A percentile compares a stretch with the other conserved stretches of the same genome.
Conservation (phyloP, 345 rosid genomes). For the Xanthoceras sorbifolium region DNA sequence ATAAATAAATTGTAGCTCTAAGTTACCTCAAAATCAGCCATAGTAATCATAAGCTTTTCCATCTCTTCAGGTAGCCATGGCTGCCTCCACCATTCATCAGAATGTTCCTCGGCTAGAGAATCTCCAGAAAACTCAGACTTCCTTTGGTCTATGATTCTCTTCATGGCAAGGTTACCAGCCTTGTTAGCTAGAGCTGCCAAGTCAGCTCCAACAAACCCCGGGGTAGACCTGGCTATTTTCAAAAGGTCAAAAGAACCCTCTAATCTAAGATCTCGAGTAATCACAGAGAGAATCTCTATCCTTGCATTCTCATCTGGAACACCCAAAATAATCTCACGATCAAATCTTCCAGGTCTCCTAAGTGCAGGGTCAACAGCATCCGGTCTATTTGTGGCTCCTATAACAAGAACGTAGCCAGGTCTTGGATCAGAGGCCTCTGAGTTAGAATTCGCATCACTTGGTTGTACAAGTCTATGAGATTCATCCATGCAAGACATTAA, state of each 20-base stretch:
- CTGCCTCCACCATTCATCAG: slow-evolving; percentile 67
- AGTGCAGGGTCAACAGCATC: slow-evolving; percentile 87
- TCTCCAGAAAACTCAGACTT: slow-evolving; percentile 48
- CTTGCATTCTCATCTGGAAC: slow-evolving; percentile 85
- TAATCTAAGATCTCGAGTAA: slow-evolving; percentile 58
- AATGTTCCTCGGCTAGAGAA: slow-evolving; percentile 33
- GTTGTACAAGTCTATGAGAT: slow-evolving; percentile 41
- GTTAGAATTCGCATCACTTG: slow-evolving; percentile 36
- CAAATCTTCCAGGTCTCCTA: slow-evolving; percentile 92
- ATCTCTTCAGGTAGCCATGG: slow-evolving; percentile 84
- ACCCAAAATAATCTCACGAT: slow-evolving; percentile 77
- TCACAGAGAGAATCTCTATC: slow-evolving; percentile 71
- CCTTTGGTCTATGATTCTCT: slow-evolving; percentile 58
- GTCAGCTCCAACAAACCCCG: slow-evolving; percentile 98
- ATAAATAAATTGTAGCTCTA: slow-evolving; percentile 16
- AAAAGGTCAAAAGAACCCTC: slow-evolving; percentile 78
- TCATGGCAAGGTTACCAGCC: slow-evolving; percentile 85
- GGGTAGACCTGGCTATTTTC: slow-evolving; percentile 88
- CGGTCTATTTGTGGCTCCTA: slow-evolving; percentile 94
- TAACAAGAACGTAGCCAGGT: slow-evolving; percentile 75
- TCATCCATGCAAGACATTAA: slow-evolving; percentile 96
- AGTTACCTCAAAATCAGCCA: slow-evolving; percentile 86
- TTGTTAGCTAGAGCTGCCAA: slow-evolving; percentile 68
- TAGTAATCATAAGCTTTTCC: slow-evolving; percentile 63
- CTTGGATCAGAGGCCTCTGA: slow-evolving; percentile 35